phyloP scores from a whole-genome alignment of 2,329 filamentous ascomycete species.

The Zalaria obscura region DNA sequence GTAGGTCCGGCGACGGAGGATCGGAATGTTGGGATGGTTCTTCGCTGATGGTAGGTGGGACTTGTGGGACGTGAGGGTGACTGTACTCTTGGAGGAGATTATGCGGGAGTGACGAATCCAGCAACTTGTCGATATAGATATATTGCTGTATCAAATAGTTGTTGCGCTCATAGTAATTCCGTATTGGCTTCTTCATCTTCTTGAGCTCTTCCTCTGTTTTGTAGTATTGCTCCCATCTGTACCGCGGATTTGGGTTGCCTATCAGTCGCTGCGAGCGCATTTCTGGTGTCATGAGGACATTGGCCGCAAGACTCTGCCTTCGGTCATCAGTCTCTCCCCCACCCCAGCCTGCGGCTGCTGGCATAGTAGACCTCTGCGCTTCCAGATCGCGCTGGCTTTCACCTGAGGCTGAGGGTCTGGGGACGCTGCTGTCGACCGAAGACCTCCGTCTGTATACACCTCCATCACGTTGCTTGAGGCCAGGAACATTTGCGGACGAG shows the following conservation, averaged over 20 bases:
- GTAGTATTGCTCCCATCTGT: constrained; percentile 77
- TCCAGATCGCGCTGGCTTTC: constrained; percentile 8
- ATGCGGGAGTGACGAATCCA: constrained; percentile 87
- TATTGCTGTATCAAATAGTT: constrained; percentile 87
- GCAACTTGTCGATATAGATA: constrained; percentile 77
- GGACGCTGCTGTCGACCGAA: constrained; percentile 4
- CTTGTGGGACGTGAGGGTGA: constrained; percentile 30
- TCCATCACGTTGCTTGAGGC: constrained; percentile 1
- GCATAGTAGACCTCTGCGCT: background rate
- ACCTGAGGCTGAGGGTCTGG: constrained; percentile 3
- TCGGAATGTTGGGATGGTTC: constrained; percentile 29
- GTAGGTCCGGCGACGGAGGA: constrained; percentile 10
- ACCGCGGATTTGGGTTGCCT: constrained; percentile 73
- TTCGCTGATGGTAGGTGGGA: constrained; percentile 65
- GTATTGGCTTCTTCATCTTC: constrained; percentile 58
- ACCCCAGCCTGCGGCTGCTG: constrained; percentile 10
- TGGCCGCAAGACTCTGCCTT: constrained; percentile 26
- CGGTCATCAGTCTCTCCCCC: constrained; percentile 20
- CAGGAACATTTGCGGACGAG: constrained; percentile 11
- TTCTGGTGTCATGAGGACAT: constrained; percentile 41
- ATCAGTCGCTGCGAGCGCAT: constrained; percentile 78
- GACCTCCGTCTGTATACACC: background rate
- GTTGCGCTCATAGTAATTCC: constrained; percentile 76
- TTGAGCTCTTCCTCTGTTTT: constrained; percentile 64
- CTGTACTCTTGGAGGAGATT: constrained; percentile 84